phyloP scores from a whole-genome alignment of 1,284 basidiomycete genomes.

The Retiboletus flavoniger region DNA sequence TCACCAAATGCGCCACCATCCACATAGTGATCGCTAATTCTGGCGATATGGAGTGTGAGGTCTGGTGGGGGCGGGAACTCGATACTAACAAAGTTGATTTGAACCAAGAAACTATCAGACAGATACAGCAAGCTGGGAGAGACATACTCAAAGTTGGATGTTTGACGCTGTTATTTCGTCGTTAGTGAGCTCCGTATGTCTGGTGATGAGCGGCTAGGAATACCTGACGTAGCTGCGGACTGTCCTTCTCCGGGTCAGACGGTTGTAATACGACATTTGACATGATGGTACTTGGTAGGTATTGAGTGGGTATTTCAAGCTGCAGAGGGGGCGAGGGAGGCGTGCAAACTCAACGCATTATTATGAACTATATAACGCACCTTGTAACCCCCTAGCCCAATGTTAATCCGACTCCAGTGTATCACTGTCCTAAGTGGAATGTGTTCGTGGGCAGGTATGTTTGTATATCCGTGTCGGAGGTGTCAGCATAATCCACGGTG shows the following conservation, averaged over 20 bases:
- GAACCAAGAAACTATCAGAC: background rate
- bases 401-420: too few relatives aligned
- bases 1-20: conserved; percentile 1
- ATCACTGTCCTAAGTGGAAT: too few relatives aligned
- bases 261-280: background rate
- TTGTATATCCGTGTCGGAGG: too few relatives aligned
- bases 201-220: too few relatives aligned
- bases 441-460: too few relatives aligned
- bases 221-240: background rate
- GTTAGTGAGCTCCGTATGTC: background rate
- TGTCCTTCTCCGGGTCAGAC: background rate
- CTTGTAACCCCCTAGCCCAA: too few relatives aligned
- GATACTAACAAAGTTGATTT: background rate
- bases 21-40: background rate
- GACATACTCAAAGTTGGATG: background rate
- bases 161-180: background rate
- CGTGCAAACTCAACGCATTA: too few relatives aligned
- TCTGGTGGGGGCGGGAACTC: background rate
- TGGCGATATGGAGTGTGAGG: conserved; percentile 5
- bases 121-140: background rate
- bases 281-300: background rate
- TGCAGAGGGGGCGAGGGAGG: too few relatives aligned
- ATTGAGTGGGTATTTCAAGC: background rate
- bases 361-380: too few relatives aligned
- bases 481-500: too few relatives aligned